These are phyloP conservation scores for Podila verticillata DNA, from an alignment of 192 early-diverging fungal species.

Conservation along the genomic window DNA sequence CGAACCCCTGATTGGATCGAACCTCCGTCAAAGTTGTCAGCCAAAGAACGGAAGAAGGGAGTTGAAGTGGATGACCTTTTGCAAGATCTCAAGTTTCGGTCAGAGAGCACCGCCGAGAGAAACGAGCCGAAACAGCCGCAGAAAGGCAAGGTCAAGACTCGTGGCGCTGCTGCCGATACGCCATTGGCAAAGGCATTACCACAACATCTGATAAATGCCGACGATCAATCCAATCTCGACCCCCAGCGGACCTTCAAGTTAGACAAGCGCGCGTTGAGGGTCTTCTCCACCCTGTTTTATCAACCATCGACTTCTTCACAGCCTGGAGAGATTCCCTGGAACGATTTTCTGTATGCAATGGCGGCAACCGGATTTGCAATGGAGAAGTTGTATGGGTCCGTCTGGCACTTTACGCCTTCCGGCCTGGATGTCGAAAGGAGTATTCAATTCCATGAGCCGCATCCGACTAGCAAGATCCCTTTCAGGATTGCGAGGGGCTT, in stretches of 20 bases:
- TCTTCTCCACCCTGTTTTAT: conserved; percentile 39
- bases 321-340: conserved; percentile 44
- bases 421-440: conserved; percentile 34
- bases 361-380: conserved; percentile 19
- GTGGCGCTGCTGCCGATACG: conserved; percentile 3
- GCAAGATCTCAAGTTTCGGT: conserved; percentile 10
- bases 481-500: conserved; percentile 29
- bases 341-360: conserved; percentile 44
- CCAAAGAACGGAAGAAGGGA: conserved; percentile 13
- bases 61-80: conserved; percentile 1
- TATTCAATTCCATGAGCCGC: conserved; percentile 44
- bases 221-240: conserved; percentile 1
- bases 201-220: neutral
- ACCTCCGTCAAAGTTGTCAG: conserved; percentile 12
- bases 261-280: conserved; percentile 31
- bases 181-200: neutral
- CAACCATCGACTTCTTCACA: conserved; percentile 18
- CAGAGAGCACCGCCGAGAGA: conserved; percentile 11
- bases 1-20: conserved; percentile 40
- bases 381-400: conserved; percentile 34
- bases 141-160: conserved; percentile 43
- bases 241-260: conserved; percentile 22
- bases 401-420: conserved; percentile 41
- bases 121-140: neutral
- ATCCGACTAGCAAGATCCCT: conserved; percentile 27